Percentiles rank a stretch among this genome's conserved stretches.
These are phyloP conservation scores for Endocalyx cinctus DNA, from an alignment of 2,329 filamentous ascomycete genomes.

Conservation along the genomic window DNA sequence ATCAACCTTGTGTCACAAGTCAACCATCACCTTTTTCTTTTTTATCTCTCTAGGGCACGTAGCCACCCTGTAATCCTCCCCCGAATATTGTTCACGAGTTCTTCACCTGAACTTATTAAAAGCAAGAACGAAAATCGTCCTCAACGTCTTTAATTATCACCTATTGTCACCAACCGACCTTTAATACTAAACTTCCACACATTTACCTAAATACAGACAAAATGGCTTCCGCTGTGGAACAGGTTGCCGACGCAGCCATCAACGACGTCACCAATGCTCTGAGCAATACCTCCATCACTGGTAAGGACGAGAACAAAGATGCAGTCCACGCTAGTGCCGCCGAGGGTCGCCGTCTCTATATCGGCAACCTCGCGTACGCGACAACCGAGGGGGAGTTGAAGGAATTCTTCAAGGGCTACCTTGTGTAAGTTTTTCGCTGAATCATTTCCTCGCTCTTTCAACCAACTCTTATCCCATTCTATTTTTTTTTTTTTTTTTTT, in stretches of 20 bases:
- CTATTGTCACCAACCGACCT: conserved; percentile 22
- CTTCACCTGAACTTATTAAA: conserved; percentile 39
- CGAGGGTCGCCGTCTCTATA: conserved; percentile 98
- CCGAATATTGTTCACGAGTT: conserved; percentile 72
- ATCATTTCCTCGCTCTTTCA: no score
- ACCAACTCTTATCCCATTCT: no score
- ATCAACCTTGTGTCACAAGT: conserved; percentile 29
- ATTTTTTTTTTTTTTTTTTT: no score
- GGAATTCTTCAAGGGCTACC: conserved; percentile 99
- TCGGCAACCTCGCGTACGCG: conserved; percentile 99
- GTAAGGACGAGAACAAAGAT: conserved; percentile 61
- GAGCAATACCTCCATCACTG: conserved; percentile 68
- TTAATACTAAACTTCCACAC: conserved; percentile 38
- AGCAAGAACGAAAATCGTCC: conserved; percentile 1
- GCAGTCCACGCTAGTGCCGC: conserved; percentile 94
- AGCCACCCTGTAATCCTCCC: conserved; percentile 75
- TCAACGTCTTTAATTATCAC: conserved; percentile 23
- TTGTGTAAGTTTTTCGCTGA: conserved; percentile 94
- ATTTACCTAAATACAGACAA: conserved; percentile 46
- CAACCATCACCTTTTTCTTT: conserved; percentile 34
- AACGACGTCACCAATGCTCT: conserved; percentile 72
- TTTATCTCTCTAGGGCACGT: conserved; percentile 71
- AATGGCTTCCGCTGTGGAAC: conserved; percentile 83
- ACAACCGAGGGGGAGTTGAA: conserved; percentile 99
- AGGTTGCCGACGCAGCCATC: conserved; percentile 59